These are phyloP conservation scores for Shiraia bambusicola DNA, from an alignment of 2,329 filamentous ascomycete species.

Conservation along the genomic window DNA sequence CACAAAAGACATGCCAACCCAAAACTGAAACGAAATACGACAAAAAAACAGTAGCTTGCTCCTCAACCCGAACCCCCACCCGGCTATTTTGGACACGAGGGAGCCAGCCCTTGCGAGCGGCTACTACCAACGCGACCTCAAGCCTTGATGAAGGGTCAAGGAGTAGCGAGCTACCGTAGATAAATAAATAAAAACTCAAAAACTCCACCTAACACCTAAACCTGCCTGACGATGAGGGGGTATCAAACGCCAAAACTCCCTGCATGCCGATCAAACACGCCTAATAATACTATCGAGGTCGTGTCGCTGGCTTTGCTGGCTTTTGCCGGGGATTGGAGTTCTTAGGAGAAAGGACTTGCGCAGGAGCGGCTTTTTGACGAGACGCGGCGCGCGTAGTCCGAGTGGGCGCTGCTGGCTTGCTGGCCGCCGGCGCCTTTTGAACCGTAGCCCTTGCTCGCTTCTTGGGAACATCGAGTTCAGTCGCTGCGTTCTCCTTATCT, in stretches of 20 bases:
- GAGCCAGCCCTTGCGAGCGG: conserved; percentile 20
- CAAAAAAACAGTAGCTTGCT: background rate
- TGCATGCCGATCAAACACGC: conserved; percentile 10
- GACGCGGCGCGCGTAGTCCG: conserved; percentile 28
- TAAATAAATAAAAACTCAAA: conserved; percentile 5
- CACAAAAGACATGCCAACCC: background rate
- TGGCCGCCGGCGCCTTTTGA: conserved; percentile 9
- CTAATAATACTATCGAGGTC: conserved; percentile 23
- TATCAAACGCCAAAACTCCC: conserved; percentile 6
- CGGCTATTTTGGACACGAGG: conserved; percentile 14
- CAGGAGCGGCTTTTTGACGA: conserved; percentile 18
- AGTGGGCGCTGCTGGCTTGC: conserved; percentile 12
- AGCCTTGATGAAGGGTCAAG: conserved; percentile 10
- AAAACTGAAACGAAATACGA: background rate
- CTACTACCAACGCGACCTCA: conserved; percentile 17
- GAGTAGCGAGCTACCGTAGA: background rate
- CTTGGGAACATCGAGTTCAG: conserved; percentile 21
- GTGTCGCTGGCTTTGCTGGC: conserved; percentile 19
- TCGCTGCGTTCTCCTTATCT: conserved; percentile 32
- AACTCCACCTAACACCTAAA: conserved; percentile 4
- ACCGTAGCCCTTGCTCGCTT: conserved; percentile 18
- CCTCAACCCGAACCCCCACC: conserved; percentile 8
- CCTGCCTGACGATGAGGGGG: background rate
- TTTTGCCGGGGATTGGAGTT: conserved; percentile 20
- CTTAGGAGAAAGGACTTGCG: conserved; percentile 28